Evolutionary conservation across 1,284 basidiomycete species (phyloP), one percentile per base, ranked within the genome.

Genomic region (Tranzscheliella williamsii): DNA sequence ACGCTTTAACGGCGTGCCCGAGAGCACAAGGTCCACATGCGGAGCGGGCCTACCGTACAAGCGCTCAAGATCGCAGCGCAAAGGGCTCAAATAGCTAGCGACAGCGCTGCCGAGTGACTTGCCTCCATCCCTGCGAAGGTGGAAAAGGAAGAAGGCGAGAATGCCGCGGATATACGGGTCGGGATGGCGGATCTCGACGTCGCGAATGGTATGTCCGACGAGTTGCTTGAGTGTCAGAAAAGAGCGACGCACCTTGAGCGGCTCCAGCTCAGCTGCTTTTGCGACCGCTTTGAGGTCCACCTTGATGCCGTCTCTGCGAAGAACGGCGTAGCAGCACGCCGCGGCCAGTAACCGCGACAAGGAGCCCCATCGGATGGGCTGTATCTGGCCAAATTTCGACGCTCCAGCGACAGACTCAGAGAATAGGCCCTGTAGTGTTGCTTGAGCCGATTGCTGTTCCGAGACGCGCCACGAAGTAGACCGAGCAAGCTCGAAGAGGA

Each of bases 321-420:
- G 18, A 12, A 63, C 50, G 20, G 39, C 53, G 21, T 52, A 63
- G 39, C 60, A 63, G 38, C 60, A 63, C 16, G 60, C 60, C 2
- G 53, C 38, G n/a, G 60, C 60, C 2, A 63, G 38, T 4, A 30
- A 21, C 16, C 48, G 27, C 5, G 60, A 49, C 11, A 30, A 24
- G 9, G 27, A 34, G 8, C 60, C 60, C 60, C 60, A 63, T 6
- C 26, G 41, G 29, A 63, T n/a, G n/a, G n/a, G n/a, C n/a, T n/a
- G n/a, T n/a, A n/a, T n/a, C n/a, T n/a, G n/a, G n/a, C n/a, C n/a
- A n/a, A n/a, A n/a, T n/a, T n/a, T n/a, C n/a, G n/a, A n/a, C n/a
- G n/a, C n/a, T n/a, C n/a, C n/a, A n/a, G n/a, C n/a, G n/a, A n/a
- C n/a, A n/a, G n/a, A n/a, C n/a, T n/a, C n/a, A n/a, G n/a, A n/a